phyloP scores from a whole-genome alignment of 2,329 filamentous ascomycete genomes.

The Drechslerella coelobrocha region DNA sequence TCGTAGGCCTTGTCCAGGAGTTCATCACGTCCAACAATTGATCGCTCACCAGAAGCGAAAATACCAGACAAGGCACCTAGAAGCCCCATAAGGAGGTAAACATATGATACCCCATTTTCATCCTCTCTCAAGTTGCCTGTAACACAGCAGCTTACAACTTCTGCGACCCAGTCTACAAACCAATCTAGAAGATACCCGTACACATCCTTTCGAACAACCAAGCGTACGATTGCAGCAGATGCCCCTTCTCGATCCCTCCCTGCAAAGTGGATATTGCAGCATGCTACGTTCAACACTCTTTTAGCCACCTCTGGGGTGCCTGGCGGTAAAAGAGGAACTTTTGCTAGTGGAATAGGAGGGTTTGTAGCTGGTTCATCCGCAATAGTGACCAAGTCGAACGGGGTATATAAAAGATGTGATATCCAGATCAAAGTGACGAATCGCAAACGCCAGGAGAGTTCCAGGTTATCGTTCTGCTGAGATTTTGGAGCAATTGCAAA shows the following conservation, averaged over 20 bases:
- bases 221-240: conserved; percentile 78
- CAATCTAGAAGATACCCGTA: conserved; percentile 74
- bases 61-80: conserved; percentile 52
- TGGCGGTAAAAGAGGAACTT: conserved; percentile 14
- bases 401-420: conserved; percentile 79
- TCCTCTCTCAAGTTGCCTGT: conserved; percentile 33
- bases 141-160: conserved; percentile 30
- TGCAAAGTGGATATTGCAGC: conserved; percentile 70
- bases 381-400: conserved; percentile 88
- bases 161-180: conserved; percentile 57
- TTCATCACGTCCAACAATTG: conserved; percentile 22
- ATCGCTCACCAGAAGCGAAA: conserved; percentile 52
- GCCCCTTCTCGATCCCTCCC: conserved; percentile 91
- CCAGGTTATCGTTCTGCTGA: conserved; percentile 49
- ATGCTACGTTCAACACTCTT: conserved; percentile 30
- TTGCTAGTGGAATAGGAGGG: conserved; percentile 53
- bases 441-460: conserved; percentile 76
- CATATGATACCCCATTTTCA: conserved; percentile 36
- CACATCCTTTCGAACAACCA: conserved; percentile 88
- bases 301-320: conserved; percentile 36
- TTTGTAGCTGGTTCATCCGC: conserved; percentile 61
- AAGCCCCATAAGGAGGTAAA: conserved; percentile 53
- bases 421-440: conserved; percentile 90
- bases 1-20: conserved; percentile 37
- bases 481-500: conserved; percentile 58